Conservation (phyloP, 257 asterid genomes). For the Lavandula angustifolia region DNA sequence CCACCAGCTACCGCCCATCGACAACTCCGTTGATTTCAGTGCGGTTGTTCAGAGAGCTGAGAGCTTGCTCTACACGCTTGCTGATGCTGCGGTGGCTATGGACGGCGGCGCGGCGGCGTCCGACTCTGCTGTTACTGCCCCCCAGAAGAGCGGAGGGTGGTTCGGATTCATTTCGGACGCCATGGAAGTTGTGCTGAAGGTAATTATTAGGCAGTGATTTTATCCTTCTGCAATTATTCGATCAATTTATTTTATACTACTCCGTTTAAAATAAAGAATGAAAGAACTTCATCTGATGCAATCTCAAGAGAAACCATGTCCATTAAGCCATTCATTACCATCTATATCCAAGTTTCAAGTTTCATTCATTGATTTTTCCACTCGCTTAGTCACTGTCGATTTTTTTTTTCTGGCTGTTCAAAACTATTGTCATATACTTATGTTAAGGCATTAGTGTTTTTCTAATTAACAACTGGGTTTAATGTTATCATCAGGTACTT, state of each 20-base stretch:
- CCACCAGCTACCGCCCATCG: slow-evolving; percentile 63
- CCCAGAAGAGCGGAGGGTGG: slow-evolving; percentile 88
- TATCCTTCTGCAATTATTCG: too few species aligned
- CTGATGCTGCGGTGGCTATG: slow-evolving; percentile 84
- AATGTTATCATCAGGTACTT: slow-evolving; percentile 58
- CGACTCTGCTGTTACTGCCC: slow-evolving; percentile 38
- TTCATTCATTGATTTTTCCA: too few species aligned
- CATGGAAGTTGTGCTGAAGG: slow-evolving; percentile 97
- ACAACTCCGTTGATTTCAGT: slow-evolving; percentile 44
- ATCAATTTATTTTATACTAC: too few species aligned
- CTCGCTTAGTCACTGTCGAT: too few species aligned
- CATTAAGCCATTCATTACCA: too few species aligned
- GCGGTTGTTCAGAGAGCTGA: slow-evolving; percentile 67
- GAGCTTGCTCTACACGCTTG: slow-evolving; percentile 77
- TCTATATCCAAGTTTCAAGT: too few species aligned
- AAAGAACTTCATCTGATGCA: too few species aligned
- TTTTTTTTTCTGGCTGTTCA: slow-evolving; percentile 24
- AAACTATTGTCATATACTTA: background rate
- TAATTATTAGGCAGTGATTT: slow-evolving; percentile 8
- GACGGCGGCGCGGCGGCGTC: slow-evolving; percentile 49
- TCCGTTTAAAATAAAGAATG: too few species aligned
- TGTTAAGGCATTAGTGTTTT: background rate
- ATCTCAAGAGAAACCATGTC: too few species aligned
- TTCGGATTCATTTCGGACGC: slow-evolving; percentile 92
- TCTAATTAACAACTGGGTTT: slow-evolving; percentile 32